Percentiles rank a stretch among this genome's conserved stretches.
These are phyloP conservation scores for Penicillium sp. DNA, from an alignment of 2,329 filamentous ascomycete genomes.

Conservation along the genomic window DNA sequence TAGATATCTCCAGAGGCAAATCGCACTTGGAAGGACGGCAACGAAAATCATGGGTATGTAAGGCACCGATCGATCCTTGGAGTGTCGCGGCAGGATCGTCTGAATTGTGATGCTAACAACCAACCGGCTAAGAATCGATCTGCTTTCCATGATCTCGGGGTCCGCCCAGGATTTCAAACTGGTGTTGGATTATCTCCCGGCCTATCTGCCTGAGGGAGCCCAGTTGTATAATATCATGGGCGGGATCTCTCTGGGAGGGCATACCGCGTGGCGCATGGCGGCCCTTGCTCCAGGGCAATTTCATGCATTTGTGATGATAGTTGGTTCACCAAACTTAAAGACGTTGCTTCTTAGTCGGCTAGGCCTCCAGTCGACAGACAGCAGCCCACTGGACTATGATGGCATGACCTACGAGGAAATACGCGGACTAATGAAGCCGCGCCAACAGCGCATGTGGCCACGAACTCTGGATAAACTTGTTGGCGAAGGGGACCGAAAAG, in stretches of 20 bases:
- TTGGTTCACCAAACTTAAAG: background rate
- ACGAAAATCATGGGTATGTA: conserved; percentile 4
- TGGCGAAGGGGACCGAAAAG: background rate
- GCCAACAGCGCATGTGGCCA: background rate
- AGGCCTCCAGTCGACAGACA: background rate
- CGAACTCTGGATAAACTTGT: background rate
- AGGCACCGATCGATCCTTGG: background rate
- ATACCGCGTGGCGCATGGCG: conserved; percentile 5
- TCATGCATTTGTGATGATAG: background rate
- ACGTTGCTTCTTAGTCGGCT: conserved; percentile 1
- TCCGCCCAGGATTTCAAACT: conserved; percentile 3
- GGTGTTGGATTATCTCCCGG: conserved; percentile 2
- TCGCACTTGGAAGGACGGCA: conserved; percentile 3
- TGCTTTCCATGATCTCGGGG: conserved; percentile 1
- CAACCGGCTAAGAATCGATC: background rate
- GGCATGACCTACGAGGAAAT: background rate
- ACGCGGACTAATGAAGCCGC: background rate
- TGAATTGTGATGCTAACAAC: background rate
- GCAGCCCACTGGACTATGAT: background rate
- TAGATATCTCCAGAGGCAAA: background rate
- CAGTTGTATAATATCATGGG: conserved; percentile 6
- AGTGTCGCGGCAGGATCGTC: too few relatives aligned
- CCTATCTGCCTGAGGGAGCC: background rate
- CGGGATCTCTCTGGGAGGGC: background rate
- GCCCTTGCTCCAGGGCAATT: background rate